Evolutionary conservation across 2,329 filamentous ascomycete species (phyloP).

Genomic region (Coniosporium tulheliwenetii): DNA sequence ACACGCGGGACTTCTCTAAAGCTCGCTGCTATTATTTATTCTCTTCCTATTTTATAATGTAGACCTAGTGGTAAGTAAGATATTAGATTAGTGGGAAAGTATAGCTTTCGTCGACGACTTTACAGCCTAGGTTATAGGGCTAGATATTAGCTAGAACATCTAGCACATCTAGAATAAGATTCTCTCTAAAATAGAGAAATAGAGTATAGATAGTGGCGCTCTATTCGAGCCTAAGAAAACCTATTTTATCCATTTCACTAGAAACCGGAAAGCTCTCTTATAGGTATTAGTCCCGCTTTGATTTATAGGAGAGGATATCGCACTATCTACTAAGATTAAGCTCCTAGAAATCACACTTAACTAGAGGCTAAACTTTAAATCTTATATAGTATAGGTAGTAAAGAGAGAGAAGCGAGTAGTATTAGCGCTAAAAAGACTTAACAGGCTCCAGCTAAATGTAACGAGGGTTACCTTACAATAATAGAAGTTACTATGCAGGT

Average conservation of each 20-base stretch:
- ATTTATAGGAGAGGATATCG: not conserved
- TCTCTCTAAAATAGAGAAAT: constrained; percentile 9
- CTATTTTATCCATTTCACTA: constrained; percentile 18
- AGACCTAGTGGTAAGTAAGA: constrained; percentile 8
- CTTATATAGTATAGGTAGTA: not conserved
- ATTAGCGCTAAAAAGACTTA: constrained; percentile 1
- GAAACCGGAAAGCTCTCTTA: constrained; percentile 4
- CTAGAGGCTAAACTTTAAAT: not conserved
- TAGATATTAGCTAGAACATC: constrained; percentile 6
- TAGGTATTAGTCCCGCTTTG: not conserved
- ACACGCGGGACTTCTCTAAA: constrained; percentile 13
- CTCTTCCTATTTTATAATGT: constrained; percentile 18
- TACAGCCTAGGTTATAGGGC: constrained; percentile 9
- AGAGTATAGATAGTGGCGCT: constrained; percentile 15
- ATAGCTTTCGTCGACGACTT: constrained; percentile 15
- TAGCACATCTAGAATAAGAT: constrained; percentile 6
- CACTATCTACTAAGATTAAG: not conserved
- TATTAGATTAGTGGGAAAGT: constrained; percentile 5
- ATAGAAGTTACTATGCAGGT: too few relatives aligned
- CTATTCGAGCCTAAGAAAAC: constrained; percentile 19
- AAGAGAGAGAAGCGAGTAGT: constrained; percentile 1
- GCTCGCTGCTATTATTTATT: constrained; percentile 15
- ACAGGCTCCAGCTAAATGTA: too few relatives aligned
- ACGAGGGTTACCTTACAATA: too few relatives aligned
- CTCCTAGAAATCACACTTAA: not conserved